Percentiles rank a stretch among this genome's conserved stretches.
Conservation (phyloP, 169 alveolate species). For the Eimeria maxima region DNA sequence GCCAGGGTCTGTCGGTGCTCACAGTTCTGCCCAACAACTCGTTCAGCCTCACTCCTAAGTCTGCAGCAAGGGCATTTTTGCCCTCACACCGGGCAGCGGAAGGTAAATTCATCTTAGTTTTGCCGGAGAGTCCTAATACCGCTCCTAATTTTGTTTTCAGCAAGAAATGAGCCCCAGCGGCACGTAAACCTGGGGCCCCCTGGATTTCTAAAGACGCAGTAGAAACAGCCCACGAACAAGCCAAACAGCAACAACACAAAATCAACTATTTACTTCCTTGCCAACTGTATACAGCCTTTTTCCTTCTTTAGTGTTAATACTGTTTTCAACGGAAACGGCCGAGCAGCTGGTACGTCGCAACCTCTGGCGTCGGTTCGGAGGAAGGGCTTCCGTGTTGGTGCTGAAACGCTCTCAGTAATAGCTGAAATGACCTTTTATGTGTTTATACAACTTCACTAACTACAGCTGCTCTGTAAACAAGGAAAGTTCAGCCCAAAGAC, state of each 20-base stretch:
- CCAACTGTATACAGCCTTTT: not conserved
- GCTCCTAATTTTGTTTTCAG: not conserved
- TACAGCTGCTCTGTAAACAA: not conserved
- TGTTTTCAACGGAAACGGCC: not conserved
- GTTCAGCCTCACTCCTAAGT: not conserved
- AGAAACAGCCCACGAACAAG: not conserved
- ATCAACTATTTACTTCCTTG: not conserved
- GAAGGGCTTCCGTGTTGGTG: not conserved
- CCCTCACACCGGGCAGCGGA: not conserved
- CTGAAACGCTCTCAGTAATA: not conserved
- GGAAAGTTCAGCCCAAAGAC: not conserved
- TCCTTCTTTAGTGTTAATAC: not conserved
- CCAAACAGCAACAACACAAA: not conserved
- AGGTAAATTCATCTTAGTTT: not conserved
- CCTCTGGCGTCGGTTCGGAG: not conserved
- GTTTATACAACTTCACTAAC: not conserved
- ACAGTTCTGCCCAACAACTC: not conserved
- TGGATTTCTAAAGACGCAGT: not conserved
- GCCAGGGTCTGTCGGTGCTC: constrained; percentile 68
- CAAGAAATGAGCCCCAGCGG: not conserved
- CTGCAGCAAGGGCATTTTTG: not conserved
- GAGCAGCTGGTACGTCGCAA: not conserved
- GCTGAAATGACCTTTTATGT: not conserved
- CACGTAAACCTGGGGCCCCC: not conserved
- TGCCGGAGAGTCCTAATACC: not conserved